Base-by-base conservation (phyloP, 2,329 filamentous ascomycete genomes). In the Blastomyces gilchristii region DNA sequence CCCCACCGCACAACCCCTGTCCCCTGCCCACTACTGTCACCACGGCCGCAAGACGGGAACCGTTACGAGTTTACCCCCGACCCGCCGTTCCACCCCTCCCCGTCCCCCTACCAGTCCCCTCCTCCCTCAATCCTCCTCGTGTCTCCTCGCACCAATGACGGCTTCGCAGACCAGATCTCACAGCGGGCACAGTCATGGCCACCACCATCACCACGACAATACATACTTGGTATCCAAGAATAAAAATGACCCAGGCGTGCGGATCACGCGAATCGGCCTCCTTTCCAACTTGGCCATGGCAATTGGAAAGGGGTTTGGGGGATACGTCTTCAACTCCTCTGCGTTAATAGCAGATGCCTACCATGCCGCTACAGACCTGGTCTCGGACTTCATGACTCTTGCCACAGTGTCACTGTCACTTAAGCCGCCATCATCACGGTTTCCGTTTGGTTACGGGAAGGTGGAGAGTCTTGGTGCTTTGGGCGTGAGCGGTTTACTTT, bases 281-380 rank as follows among this genome's bases (percentile, higher is more conserved):
- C 89, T 87, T 72, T 90, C 92, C 69, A 99, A 99, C 75, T 81
- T 97, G 61, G 87, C 87, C 72, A 97, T 99, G 92, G 94, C 93
- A 59, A 81, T 97, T 69, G 89, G 86, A 68, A 99, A 99, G 76
- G 94, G 93, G 52, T 81, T 92, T 37, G 94, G 94, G 64, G 94
- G 94, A 69, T 96, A 94, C 79, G 80, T 88, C 68, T 97, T 99
- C 81, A 92, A 97, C 76, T 97, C 92, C 54, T 91, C 97, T 77
- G 88, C 90, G 64, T 89, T 96, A 81, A 81, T 92, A 64, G 92
- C 94, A 72, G 94, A 99, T 75, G 94, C 91, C 63, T 93, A 96
- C 79, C 94, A 99, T 79, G 93, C 91, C 71, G 83, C 97, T 68
- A 96, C 93, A 58, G 94, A 99, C 76, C 84, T 99, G 63, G 91